A percentile compares a stretch with the other conserved stretches of the same genome.
Evolutionary conservation across 306 rosid genomes (phyloP).

Genomic region (Myrica gale): DNA sequence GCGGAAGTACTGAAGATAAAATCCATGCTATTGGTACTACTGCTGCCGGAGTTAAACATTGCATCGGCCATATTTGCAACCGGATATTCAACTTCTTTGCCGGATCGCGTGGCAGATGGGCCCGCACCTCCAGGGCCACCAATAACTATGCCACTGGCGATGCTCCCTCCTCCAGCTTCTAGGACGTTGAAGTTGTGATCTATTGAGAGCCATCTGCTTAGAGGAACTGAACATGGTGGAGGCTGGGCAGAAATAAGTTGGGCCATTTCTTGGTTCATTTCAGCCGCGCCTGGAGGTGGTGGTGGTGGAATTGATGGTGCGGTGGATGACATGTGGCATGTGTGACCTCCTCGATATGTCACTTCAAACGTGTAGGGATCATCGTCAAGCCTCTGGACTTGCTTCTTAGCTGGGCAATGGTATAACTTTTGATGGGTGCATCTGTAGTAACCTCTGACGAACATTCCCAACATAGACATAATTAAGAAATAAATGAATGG

Average conservation of each 20-base stretch:
- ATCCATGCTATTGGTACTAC: conserved; percentile 57
- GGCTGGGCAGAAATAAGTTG: conserved; percentile 13
- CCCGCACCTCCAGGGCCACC: conserved; percentile 2
- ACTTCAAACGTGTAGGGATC: conserved; percentile 51
- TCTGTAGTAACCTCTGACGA: conserved; percentile 54
- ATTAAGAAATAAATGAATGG: too few relatives aligned
- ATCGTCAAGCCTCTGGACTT: conserved; percentile 54
- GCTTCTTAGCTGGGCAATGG: conserved; percentile 69
- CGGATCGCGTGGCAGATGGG: conserved; percentile 34
- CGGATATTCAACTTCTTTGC: conserved; percentile 39
- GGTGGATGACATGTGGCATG: conserved; percentile 66
- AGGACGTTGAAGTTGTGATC: conserved; percentile 17
- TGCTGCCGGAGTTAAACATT: conserved; percentile 62
- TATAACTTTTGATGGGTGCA: conserved; percentile 74
- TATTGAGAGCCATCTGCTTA: conserved; percentile 32
- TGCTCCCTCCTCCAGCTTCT: not conserved
- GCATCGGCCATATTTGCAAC: conserved; percentile 61
- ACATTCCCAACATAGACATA: not conserved
- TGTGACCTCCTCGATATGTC: conserved; percentile 53
- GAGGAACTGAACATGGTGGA: not conserved
- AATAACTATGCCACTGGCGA: not conserved
- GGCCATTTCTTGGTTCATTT: conserved; percentile 26
- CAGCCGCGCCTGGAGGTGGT: not conserved
- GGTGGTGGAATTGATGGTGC: conserved; percentile 52
- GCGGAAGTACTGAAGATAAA: conserved; percentile 41